Evolutionary conservation across 164 flowering plant species (phyloP), one percentile per base, ranked within the genome.

Genomic region (Stephania yunnanensis): DNA sequence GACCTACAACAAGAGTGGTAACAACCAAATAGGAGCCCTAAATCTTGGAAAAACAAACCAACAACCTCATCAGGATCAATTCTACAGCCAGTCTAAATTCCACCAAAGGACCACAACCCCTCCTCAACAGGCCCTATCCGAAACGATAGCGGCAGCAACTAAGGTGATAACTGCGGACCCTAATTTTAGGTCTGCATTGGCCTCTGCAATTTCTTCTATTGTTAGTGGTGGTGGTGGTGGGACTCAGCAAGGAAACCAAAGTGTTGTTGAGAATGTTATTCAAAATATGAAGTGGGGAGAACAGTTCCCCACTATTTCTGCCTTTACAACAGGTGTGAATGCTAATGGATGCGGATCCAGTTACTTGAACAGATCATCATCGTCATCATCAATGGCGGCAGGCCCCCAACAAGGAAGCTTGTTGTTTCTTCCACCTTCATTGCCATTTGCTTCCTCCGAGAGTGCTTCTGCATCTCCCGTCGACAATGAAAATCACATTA

Each of bases 131-230:
- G 17, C 71, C 44, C 64, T 76, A 58, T 55, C 78, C 19, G 90
- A 86, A 0, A 75, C 87, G 0, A 80, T 93, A 72, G 91, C 88
- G 0, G 94, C 94, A 10, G 94, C 95, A 15, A 89, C 93, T 6
- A 92, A 90, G 79, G 97, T 91, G 4, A 87, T 93, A 73, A 87
- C 94, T 61, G 80, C 93, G 1, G 91, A 93, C 83, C 96, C 98
- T 3, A 89, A 76, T 77, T 91, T 93, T 77, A 91, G 87, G 58
- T 87, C 94, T 0, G 98, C 90, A 45, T 72, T 93, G 58, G 91
- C 85, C 20, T 88, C 90, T 6, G 96, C 96, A 10, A 83, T 93
- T 36, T 69, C 94, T 4, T 86, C 94, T 3, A 84, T 91, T 69
- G 92, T 92, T 19, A 46, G n/a, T 30, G 75, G 73, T n/a, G 82